Base-by-base conservation (phyloP, 306 rosid species). In the Vachellia pachyceras region DNA sequence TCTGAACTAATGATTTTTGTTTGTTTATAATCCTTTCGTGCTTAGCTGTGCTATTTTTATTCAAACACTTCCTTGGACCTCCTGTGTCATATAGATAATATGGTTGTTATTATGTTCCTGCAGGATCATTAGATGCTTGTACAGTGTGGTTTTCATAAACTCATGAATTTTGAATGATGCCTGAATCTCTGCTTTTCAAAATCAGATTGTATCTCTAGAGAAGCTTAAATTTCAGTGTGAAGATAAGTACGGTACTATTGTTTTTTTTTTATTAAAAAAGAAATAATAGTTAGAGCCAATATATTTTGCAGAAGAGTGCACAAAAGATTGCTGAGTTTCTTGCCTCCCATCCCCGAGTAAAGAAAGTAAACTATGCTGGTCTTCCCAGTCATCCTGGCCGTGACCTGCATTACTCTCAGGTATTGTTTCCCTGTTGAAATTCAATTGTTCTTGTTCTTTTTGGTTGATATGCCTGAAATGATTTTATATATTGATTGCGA, bases 271-370 rank as follows among this genome's bases (percentile, higher is more conserved):
- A 29, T n/a, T n/a, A n/a, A n/a, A n/a, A 20, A 55, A 20, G n/a
- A n/a, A 3, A 20, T 20, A 72, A 81, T 54, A 70, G 60, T 74
- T n/a, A n/a, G 77, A 72, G 64, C 73, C 23, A 13, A 71, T n/a
- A 75, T 73, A 47, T 73, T 72, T 72, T 84, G 90, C 88, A 95
- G 99, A 93, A 86, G 66, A 95, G 92, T 85, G 99, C 99, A 22
- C 97, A 95, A 73, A 90, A 90, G 87, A 88, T 95, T 88, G 97
- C 99, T 13, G 98, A 91, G 86, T 95, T 90, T 88, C 98, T 95
- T 33, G 80, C 87, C 35, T 86, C 96, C 78, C 94, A 93, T 88
- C 91, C 97, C 23, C 93, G 84, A 42, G 97, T 93, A 65, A 86
- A 82, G 88, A 84, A 86, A 88, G 98, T 95, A 72, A 84, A 88